Evolutionary conservation across 2,329 filamentous ascomycete genomes (phyloP).

Genomic region (Magnaporthiopsis rhizophila): DNA sequence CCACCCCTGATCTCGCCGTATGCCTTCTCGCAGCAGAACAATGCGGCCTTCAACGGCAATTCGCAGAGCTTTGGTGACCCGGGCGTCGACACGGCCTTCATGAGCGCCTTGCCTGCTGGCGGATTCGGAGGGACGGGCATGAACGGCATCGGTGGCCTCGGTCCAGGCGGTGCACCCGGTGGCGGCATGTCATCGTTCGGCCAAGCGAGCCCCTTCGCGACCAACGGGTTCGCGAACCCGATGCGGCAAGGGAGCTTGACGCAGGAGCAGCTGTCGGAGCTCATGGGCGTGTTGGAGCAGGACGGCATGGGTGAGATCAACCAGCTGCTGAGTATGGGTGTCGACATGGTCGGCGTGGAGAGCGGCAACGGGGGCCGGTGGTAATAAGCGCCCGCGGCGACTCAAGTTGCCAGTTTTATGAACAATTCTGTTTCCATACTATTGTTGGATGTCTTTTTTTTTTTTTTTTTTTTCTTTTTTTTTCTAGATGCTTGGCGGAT

Average conservation of each 20-base stretch:
- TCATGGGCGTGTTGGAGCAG: slow-evolving; percentile 73
- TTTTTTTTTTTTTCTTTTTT: no score
- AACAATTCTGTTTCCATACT: neutral
- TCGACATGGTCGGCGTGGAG: slow-evolving; percentile 17
- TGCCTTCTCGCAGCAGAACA: slow-evolving; percentile 32
- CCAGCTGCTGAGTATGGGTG: slow-evolving; percentile 42
- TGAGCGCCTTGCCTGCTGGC: slow-evolving; percentile 7
- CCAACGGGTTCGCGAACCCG: slow-evolving; percentile 17
- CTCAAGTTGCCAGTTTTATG: neutral
- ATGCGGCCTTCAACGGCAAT: slow-evolving; percentile 27
- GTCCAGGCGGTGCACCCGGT: slow-evolving; percentile 14
- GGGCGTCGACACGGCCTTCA: slow-evolving; percentile 1
- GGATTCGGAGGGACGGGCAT: slow-evolving; percentile 15
- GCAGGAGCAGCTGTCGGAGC: slow-evolving; percentile 72
- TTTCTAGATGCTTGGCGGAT: neutral
- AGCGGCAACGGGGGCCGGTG: neutral
- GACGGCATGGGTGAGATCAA: slow-evolving; percentile 57
- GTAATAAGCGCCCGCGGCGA: neutral
- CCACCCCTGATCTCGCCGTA: slow-evolving; percentile 47
- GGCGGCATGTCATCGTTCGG: slow-evolving; percentile 10
- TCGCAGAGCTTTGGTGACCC: slow-evolving; percentile 17
- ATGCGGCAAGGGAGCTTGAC: slow-evolving; percentile 63
- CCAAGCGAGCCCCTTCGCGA: neutral
- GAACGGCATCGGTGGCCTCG: slow-evolving; percentile 3
- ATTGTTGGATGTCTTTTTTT: no score